Conservation (phyloP, 257 asterid genomes). For the Nicotiana paniculata region DNA sequence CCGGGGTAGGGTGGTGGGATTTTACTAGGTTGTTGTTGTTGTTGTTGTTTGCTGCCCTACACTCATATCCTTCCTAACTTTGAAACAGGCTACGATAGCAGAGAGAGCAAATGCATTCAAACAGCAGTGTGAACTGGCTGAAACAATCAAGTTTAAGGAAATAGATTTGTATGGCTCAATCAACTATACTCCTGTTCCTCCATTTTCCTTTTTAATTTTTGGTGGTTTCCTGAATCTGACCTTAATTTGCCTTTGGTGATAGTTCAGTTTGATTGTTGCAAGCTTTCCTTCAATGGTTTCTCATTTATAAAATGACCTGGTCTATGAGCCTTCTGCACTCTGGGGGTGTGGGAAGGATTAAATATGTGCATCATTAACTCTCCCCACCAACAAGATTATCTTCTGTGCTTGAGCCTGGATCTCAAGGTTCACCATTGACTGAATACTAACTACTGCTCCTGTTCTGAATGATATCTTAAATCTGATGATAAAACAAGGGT, state of each 20-base stretch:
- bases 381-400: neutral
- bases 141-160: constrained; percentile 93
- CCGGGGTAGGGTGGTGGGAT: no score
- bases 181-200: constrained; percentile 4
- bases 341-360: neutral
- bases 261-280: neutral
- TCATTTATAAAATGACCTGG: neutral
- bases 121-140: constrained; percentile 82
- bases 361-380: neutral
- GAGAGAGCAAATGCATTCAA: constrained; percentile 88
- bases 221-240: neutral
- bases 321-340: neutral
- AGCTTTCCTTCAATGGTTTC: neutral
- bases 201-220: constrained; percentile 10
- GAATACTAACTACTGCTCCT: neutral
- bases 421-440: neutral
- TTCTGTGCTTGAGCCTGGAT: neutral
- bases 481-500: neutral
- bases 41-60: neutral
- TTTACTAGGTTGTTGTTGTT: no score
- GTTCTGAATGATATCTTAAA: neutral
- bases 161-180: constrained; percentile 72
- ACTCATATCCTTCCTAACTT: neutral
- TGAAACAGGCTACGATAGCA: constrained; percentile 69
- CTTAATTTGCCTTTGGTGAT: neutral